These are phyloP conservation scores for Kazachstania taianensis DNA, from an alignment of 805 yeast species.

Conservation along the genomic window DNA sequence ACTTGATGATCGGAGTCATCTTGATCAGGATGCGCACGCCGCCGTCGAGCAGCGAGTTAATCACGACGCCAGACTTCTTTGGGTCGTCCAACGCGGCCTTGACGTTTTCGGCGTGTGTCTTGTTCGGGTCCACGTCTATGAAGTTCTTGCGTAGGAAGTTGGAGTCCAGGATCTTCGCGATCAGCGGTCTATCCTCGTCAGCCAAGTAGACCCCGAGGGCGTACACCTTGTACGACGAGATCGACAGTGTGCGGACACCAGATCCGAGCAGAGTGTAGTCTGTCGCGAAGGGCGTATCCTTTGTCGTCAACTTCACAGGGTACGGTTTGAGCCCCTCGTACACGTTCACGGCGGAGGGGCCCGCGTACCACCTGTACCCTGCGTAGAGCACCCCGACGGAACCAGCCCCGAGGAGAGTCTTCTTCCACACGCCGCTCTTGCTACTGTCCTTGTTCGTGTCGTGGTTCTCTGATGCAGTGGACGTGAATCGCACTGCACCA, in stretches of 20 bases:
- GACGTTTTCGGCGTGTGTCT: slow-evolving; percentile 34
- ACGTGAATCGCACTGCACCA: no score
- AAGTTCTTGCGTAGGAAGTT: slow-evolving; percentile 31
- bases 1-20: slow-evolving; percentile 78
- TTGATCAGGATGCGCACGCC: slow-evolving; percentile 59
- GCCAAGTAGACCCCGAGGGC: slow-evolving; percentile 78
- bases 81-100: slow-evolving; percentile 40
- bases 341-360: no score
- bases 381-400: neutral
- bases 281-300: slow-evolving; percentile 21
- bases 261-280: slow-evolving; percentile 56
- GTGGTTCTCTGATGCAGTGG: no score
- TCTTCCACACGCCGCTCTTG: neutral
- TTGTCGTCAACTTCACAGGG: slow-evolving; percentile 27
- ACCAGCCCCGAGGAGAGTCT: slow-evolving; percentile 6
- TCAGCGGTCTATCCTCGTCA: slow-evolving; percentile 38
- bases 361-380: slow-evolving; percentile 1
- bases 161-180: slow-evolving; percentile 36
- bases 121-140: slow-evolving; percentile 26
- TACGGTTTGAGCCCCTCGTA: slow-evolving; percentile 44
- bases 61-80: slow-evolving; percentile 39
- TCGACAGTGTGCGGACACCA: slow-evolving; percentile 79
- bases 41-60: slow-evolving; percentile 47
- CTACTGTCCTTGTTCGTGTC: neutral
- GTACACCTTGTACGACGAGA: slow-evolving; percentile 73